A percentile compares a stretch with the other conserved stretches of the same genome.
Evolutionary conservation across 495 filamentous ascomycete species (phyloP).

Genomic region (Aspergillus steynii): DNA sequence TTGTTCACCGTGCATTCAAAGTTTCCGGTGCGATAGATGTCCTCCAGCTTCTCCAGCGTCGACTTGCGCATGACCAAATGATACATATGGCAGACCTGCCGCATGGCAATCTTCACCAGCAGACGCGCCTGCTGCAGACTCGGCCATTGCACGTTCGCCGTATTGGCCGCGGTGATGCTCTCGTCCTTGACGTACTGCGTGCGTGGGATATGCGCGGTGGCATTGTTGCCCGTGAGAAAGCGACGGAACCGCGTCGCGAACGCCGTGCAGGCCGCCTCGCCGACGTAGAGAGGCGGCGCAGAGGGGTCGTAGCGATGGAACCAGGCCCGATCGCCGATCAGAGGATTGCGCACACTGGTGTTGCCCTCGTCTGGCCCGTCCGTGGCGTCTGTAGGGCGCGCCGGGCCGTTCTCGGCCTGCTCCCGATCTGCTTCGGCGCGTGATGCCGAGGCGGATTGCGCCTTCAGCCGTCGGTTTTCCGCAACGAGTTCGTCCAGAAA

Average conservation of each 20-base stretch:
- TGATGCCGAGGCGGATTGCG: constrained; percentile 37
- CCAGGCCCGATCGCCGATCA: constrained; percentile 47
- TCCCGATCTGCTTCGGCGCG: constrained; percentile 27
- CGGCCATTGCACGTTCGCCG: constrained; percentile 38
- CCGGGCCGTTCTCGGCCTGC: constrained; percentile 18
- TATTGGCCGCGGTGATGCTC: constrained; percentile 34
- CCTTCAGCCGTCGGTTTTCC: constrained; percentile 43
- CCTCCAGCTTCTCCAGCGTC: constrained; percentile 44
- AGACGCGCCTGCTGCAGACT: constrained; percentile 42
- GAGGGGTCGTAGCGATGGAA: constrained; percentile 46
- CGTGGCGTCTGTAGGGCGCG: constrained; percentile 24
- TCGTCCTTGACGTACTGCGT: constrained; percentile 44
- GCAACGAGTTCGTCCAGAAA: constrained; percentile 38
- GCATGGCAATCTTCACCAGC: constrained; percentile 42
- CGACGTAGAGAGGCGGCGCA: constrained; percentile 46
- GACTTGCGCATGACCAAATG: constrained; percentile 45
- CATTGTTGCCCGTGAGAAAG: constrained; percentile 41
- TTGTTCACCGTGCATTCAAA: constrained; percentile 38
- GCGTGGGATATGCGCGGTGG: constrained; percentile 40
- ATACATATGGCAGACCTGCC: constrained; percentile 42
- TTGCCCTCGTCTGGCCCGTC: constrained; percentile 31
- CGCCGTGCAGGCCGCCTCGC: constrained; percentile 48
- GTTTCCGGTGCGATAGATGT: constrained; percentile 39
- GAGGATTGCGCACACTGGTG: constrained; percentile 38
- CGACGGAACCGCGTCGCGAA: constrained; percentile 49